Evolutionary conservation across 352 stramenopile species (phyloP).

Genomic region (Phytophthora idaei): DNA sequence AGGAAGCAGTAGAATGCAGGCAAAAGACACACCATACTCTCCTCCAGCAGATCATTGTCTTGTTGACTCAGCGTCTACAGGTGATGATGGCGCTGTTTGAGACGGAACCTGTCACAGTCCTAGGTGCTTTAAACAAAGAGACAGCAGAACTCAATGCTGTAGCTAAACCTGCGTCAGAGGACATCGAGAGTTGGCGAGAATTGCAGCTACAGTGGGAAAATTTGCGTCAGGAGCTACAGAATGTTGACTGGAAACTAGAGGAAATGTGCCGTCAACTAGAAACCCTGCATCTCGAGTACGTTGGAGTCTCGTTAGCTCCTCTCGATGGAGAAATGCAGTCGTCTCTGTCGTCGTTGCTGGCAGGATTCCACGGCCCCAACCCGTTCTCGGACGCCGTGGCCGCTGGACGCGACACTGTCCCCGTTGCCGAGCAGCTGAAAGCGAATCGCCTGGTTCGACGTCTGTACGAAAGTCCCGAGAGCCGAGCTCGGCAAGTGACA

Average conservation of each 20-base stretch:
- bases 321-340: constrained; percentile 9
- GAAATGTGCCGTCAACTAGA: constrained; percentile 65
- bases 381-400: constrained; percentile 78
- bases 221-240: constrained; percentile 51
- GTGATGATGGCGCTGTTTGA: constrained; percentile 56
- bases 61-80: constrained; percentile 48
- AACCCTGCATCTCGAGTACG: constrained; percentile 49
- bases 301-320: constrained; percentile 5
- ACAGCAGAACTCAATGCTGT: neutral
- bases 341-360: constrained; percentile 1
- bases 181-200: constrained; percentile 45
- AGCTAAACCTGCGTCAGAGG: constrained; percentile 9
- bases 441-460: constrained; percentile 31
- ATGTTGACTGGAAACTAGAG: constrained; percentile 68
- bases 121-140: neutral
- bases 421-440: constrained; percentile 60
- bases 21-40: constrained; percentile 53
- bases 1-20: constrained; percentile 13
- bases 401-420: constrained; percentile 57
- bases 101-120: constrained; percentile 25
- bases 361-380: constrained; percentile 36
- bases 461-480: constrained; percentile 32
- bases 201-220: constrained; percentile 55
- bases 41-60: constrained; percentile 47
- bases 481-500: constrained; percentile 25